Conservation (phyloP, 768 basidiomycete species). For the Boletus sp. region DNA sequence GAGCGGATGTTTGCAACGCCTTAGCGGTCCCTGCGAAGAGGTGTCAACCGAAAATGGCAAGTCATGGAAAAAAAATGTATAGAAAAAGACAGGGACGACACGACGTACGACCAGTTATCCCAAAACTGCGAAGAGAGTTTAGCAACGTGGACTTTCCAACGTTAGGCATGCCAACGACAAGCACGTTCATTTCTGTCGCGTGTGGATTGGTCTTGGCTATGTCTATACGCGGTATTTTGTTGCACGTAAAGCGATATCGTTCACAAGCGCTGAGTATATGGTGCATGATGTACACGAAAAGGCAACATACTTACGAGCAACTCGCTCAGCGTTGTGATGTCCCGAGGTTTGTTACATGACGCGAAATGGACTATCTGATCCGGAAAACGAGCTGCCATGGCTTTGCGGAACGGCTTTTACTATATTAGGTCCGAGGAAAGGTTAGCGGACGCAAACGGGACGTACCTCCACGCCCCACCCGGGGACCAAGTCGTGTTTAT, state of each 20-base stretch:
- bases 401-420: slow-evolving; percentile 65
- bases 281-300: background rate
- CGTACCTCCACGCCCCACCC: slow-evolving; percentile 81
- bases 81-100: slow-evolving; percentile 1
- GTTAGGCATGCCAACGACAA: slow-evolving; percentile 98
- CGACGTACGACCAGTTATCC: slow-evolving; percentile 79
- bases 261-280: background rate
- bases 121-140: slow-evolving; percentile 83
- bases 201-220: slow-evolving; percentile 68
- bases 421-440: slow-evolving; percentile 10
- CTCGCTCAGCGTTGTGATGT: slow-evolving; percentile 61
- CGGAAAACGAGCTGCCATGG: slow-evolving; percentile 69
- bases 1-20: slow-evolving; percentile 82
- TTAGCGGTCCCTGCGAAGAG: slow-evolving; percentile 65
- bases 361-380: slow-evolving; percentile 68
- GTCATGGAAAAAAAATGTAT: background rate
- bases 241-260: background rate
- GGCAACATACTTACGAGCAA: slow-evolving; percentile 68
- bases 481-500: slow-evolving; percentile 90
- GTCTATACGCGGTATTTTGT: slow-evolving; percentile 38
- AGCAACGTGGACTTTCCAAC: slow-evolving; percentile 95
- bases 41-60: slow-evolving; percentile 2
- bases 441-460: slow-evolving; percentile 6
- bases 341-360: slow-evolving; percentile 63
- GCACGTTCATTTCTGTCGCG: slow-evolving; percentile 75